These are phyloP conservation scores for Backusella morwellensis DNA, from an alignment of 192 early-diverging fungal species.

Conservation along the genomic window DNA sequence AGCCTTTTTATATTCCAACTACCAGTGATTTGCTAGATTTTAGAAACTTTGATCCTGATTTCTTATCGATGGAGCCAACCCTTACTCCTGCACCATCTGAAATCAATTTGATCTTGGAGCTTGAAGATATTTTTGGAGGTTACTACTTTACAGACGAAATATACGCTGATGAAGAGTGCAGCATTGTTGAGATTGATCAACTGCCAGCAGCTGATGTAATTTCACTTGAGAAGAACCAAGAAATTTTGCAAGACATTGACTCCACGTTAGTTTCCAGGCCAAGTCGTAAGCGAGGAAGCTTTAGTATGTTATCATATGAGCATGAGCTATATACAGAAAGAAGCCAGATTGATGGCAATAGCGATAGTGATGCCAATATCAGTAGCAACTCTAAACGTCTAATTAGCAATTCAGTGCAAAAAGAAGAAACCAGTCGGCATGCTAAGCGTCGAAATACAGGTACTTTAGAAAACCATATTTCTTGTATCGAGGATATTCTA, in stretches of 20 bases:
- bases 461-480: background rate
- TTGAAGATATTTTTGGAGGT: constrained; percentile 32
- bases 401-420: background rate
- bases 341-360: no score
- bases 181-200: background rate
- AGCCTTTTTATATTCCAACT: constrained; percentile 69
- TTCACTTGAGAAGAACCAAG: background rate
- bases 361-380: background rate
- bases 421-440: background rate
- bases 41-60: constrained; percentile 53
- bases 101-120: constrained; percentile 19
- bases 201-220: background rate
- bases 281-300: constrained; percentile 30
- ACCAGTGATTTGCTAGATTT: constrained; percentile 36
- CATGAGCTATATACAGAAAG: constrained; percentile 6
- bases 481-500: background rate
- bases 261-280: background rate
- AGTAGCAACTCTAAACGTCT: background rate
- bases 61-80: constrained; percentile 45
- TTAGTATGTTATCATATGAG: constrained; percentile 31
- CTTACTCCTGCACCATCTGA: constrained; percentile 32
- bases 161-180: background rate
- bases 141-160: constrained; percentile 30
- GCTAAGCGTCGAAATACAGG: constrained; percentile 15
- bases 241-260: background rate